phyloP scores from a whole-genome alignment of 257 asterid genomes.

The Capsicum pubescens region DNA sequence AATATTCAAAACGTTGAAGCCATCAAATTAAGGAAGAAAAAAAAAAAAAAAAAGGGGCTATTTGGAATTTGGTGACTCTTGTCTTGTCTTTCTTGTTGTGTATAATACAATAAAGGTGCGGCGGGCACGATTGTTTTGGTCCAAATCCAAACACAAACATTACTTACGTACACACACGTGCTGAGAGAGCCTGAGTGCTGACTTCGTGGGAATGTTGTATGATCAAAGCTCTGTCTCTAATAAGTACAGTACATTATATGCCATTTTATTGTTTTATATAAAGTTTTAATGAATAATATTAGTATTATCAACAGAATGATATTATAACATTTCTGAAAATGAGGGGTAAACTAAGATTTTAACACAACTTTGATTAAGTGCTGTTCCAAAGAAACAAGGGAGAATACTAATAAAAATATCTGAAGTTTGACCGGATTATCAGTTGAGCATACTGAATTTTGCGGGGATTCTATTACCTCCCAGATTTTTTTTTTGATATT shows the following conservation, averaged over 20 bases:
- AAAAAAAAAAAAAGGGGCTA: not conserved
- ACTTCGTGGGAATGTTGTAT: slow-evolving; percentile 6
- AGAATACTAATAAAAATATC: no score
- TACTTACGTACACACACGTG: not conserved
- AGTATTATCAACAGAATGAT: no score
- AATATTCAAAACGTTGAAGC: slow-evolving; percentile 43
- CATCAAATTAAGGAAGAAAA: slow-evolving; percentile 32
- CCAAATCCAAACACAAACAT: not conserved
- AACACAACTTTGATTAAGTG: no score
- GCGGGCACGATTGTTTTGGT: slow-evolving; percentile 35
- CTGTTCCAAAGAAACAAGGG: no score
- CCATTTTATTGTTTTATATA: not conserved
- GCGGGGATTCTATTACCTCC: no score
- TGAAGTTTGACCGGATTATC: no score
- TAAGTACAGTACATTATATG: no score
- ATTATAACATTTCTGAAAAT: no score
- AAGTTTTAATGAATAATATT: no score
- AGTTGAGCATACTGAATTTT: no score
- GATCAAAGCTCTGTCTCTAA: not conserved
- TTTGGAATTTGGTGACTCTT: not conserved
- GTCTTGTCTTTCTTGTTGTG: slow-evolving; percentile 19
- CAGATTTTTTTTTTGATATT: no score
- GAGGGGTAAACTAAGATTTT: no score
- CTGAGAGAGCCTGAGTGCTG: not conserved
- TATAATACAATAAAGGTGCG: slow-evolving; percentile 29